A percentile compares a stretch with the other conserved stretches of the same genome.
These are phyloP conservation scores for Colletotrichum sp. DNA, from an alignment of 2,329 filamentous ascomycete species.

Conservation along the genomic window DNA sequence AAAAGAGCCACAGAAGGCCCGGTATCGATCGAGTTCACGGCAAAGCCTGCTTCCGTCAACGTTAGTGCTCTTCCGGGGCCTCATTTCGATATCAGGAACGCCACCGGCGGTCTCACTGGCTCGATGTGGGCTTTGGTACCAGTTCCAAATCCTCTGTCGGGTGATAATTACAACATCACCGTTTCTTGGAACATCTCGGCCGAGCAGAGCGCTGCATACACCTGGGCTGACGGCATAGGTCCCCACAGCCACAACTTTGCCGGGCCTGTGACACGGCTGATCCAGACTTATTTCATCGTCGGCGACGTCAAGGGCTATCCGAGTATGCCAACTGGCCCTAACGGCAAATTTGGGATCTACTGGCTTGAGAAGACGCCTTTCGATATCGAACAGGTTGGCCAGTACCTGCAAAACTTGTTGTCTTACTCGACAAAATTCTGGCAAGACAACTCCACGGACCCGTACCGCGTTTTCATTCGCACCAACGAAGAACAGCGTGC, in stretches of 20 bases:
- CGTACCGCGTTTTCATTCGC: neutral
- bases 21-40: neutral
- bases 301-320: neutral
- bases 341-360: neutral
- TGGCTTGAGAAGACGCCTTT: neutral
- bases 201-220: neutral
- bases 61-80: neutral
- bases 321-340: neutral
- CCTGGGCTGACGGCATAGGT: neutral
- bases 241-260: neutral
- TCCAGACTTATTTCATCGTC: neutral
- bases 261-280: neutral
- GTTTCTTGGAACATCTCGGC: neutral
- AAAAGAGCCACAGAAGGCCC: neutral
- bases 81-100: neutral
- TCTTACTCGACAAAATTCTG: neutral
- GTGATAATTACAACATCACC: neutral
- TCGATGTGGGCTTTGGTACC: constrained; percentile 2
- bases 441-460: neutral
- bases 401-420: neutral
- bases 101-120: neutral
- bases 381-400: neutral
- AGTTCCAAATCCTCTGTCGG: neutral
- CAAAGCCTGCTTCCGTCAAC: neutral
- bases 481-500: neutral